Evolutionary conservation across 1,139 yeast species (phyloP).

Genomic region (Pichia terricola): DNA sequence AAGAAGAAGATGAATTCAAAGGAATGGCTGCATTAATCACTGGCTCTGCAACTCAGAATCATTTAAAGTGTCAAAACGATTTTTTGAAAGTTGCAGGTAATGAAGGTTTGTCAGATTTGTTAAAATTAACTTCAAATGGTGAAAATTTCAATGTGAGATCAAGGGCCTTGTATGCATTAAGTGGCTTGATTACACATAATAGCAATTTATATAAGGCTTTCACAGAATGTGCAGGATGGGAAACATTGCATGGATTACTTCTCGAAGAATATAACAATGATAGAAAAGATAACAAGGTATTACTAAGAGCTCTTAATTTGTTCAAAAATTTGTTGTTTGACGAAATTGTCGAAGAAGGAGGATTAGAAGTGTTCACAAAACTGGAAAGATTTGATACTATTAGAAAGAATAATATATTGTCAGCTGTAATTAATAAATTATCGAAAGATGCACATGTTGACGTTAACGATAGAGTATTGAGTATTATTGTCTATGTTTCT

Average conservation of each 20-base stretch:
- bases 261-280: slow-evolving; percentile 14
- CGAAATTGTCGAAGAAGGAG: slow-evolving; percentile 30
- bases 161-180: slow-evolving; percentile 71
- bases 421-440: slow-evolving; percentile 9
- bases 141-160: slow-evolving; percentile 28
- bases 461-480: slow-evolving; percentile 53
- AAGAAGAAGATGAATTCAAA: slow-evolving; percentile 39
- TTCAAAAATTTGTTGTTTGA: slow-evolving; percentile 50
- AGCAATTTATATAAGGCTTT: slow-evolving; percentile 47
- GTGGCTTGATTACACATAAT: slow-evolving; percentile 69
- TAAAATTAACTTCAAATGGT: slow-evolving; percentile 5
- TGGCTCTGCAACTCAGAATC: slow-evolving; percentile 91
- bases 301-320: slow-evolving; percentile 47
- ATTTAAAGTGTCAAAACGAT: slow-evolving; percentile 61
- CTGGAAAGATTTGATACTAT: slow-evolving; percentile 29
- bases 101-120: slow-evolving; percentile 7
- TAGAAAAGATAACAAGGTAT: slow-evolving; percentile 36
- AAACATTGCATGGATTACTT: slow-evolving; percentile 20
- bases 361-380: slow-evolving; percentile 1
- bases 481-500: slow-evolving; percentile 41
- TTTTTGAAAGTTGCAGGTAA: slow-evolving; percentile 38
- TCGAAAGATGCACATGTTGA: slow-evolving; percentile 35
- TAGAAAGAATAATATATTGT: slow-evolving; percentile 29
- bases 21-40: slow-evolving; percentile 61
- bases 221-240: slow-evolving; percentile 56